Conservation (phyloP, 768 basidiomycete genomes). For the Leucogyrophana mollusca region DNA sequence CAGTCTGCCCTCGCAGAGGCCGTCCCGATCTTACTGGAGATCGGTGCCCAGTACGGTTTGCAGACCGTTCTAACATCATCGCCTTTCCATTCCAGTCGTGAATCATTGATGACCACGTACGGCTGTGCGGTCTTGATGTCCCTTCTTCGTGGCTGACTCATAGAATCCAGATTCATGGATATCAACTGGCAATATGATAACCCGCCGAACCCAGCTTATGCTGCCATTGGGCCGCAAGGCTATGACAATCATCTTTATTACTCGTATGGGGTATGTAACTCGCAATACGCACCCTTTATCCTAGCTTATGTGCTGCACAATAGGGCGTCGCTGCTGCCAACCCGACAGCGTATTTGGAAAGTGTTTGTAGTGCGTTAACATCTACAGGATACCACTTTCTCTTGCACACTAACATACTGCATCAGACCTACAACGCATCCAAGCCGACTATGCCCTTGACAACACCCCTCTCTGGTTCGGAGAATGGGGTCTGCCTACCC, state of each 20-base stretch:
- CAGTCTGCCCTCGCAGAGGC: constrained; percentile 31
- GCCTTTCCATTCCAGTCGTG: constrained; percentile 13
- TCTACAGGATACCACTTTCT: background rate
- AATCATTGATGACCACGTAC: constrained; percentile 39
- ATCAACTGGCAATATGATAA: constrained; percentile 72
- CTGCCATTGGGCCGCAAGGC: constrained; percentile 63
- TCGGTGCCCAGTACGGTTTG: constrained; percentile 22
- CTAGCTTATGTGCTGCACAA: too few species aligned
- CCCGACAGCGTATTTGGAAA: constrained; percentile 60
- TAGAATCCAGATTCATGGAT: constrained; percentile 68
- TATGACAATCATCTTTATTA: constrained; percentile 86
- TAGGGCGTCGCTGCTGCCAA: constrained; percentile 72
- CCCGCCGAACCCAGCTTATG: constrained; percentile 70
- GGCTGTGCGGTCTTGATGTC: constrained; percentile 2
- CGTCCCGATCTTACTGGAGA: constrained; percentile 33
- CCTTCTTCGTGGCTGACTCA: background rate
- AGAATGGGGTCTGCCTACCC: constrained; percentile 66
- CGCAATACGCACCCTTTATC: too few species aligned
- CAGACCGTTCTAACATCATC: constrained; percentile 18
- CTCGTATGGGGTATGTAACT: constrained; percentile 34
- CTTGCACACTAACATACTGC: background rate
- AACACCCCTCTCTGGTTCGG: constrained; percentile 54
- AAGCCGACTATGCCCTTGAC: constrained; percentile 41
- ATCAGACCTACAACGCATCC: constrained; percentile 61
- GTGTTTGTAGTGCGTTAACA: constrained; percentile 62